Base-by-base conservation (phyloP, 2,329 filamentous ascomycete genomes). In the Aspergillus felis region DNA sequence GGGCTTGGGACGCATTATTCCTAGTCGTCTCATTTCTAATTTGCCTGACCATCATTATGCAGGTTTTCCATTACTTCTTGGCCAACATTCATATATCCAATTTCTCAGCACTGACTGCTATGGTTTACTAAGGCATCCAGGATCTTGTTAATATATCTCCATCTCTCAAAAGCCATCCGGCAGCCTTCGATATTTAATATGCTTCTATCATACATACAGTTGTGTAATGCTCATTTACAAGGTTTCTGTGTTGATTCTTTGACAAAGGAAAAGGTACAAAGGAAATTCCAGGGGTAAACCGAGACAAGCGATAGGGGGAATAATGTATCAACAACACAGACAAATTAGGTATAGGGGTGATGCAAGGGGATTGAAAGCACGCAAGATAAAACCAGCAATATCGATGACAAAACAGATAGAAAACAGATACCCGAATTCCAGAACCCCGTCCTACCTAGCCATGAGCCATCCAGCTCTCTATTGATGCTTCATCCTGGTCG, bases 401-500 rank as follows among this genome's bases (percentile, higher is more conserved):
- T 17, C 8, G 42, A 44, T 44, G 41, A 24, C 42, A 24, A 46
- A 8, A 24, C 42, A 46, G 42, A 46, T 46, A 22, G 22, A 55
- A 32, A 63, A 49, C 57, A 62, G 59, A 61, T 52, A 57, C 61
- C 61, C 56, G 52, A 53, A 61, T 60, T 57, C 62, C 59, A 50
- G 56, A 59, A 59, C 54, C 63, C 64, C 56, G 50, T 53, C 57
- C 54, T 57, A 60, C 62, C 64, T 56, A 66, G 61, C 61, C 62
- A 57, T 59, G 54, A 62, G 61, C 56, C 63, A 57, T 66, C 61
- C 56, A 61, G 58, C 64, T 68, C 61, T 64, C 58, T 61, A 59
- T 62, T 56, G 56, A 59, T 60, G 62, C 61, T 66, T 67, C 64
- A 59, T 66, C 60, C 61, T 62, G 57, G 61, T 66, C 64, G 58